phyloP scores from a whole-genome alignment of 2,329 filamentous ascomycete genomes.

The Aspergillus texensis region DNA sequence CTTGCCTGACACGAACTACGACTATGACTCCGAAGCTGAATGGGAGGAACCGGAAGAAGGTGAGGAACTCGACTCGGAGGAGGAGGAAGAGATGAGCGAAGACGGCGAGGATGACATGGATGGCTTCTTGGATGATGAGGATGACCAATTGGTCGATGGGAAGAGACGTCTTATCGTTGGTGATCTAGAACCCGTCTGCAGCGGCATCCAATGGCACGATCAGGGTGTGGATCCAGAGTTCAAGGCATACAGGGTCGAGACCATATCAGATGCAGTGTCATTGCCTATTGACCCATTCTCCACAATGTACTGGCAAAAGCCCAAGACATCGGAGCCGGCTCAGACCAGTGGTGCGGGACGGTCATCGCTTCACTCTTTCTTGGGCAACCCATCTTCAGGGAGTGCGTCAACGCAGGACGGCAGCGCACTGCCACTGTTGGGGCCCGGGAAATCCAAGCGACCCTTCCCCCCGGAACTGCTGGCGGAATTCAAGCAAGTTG shows the following conservation, averaged over 20 bases:
- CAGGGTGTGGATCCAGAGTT: constrained; percentile 53
- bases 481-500: constrained; percentile 67
- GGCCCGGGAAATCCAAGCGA: constrained; percentile 34
- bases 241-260: constrained; percentile 70
- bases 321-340: constrained; percentile 28
- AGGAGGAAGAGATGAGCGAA: constrained; percentile 63
- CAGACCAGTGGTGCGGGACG: constrained; percentile 18
- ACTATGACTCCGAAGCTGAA: constrained; percentile 67
- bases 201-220: constrained; percentile 81
- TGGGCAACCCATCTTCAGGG: constrained; percentile 20
- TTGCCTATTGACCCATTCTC: constrained; percentile 84
- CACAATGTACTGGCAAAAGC: constrained; percentile 71
- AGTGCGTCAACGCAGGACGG: constrained; percentile 16
- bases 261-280: constrained; percentile 61
- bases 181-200: constrained; percentile 74
- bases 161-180: constrained; percentile 63
- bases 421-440: constrained; percentile 16
- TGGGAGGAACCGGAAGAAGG: constrained; percentile 74
- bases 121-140: constrained; percentile 85
- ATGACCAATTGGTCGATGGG: constrained; percentile 62
- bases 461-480: constrained; percentile 63
- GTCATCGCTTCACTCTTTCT: constrained; percentile 26
- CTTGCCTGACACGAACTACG: constrained; percentile 61
- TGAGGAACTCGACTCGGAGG: constrained; percentile 66
- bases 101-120: constrained; percentile 84